Evolutionary conservation across 176 grass and related monocot genomes (phyloP).

Genomic region (Tuctoria greenei): DNA sequence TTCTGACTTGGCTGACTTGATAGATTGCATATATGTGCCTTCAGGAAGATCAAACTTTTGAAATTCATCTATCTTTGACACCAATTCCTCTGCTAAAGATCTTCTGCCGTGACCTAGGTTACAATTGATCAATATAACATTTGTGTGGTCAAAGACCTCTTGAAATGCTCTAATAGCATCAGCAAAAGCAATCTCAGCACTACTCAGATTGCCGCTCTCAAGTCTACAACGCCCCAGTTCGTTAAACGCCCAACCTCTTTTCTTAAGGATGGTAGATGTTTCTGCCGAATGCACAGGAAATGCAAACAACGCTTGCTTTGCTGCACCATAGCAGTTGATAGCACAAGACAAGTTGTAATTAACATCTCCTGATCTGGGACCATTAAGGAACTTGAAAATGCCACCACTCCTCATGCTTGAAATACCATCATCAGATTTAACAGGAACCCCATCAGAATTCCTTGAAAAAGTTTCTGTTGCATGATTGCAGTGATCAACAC

Average conservation of each 20-base stretch:
- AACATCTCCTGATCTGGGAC: conserved; percentile 72
- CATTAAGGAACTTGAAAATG: conserved; percentile 87
- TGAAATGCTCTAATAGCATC: conserved; percentile 88
- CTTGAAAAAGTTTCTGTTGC: conserved; percentile 16
- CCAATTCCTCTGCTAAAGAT: conserved; percentile 85
- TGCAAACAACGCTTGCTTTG: conserved; percentile 48
- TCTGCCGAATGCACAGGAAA: conserved; percentile 45
- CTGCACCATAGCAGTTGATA: conserved; percentile 67
- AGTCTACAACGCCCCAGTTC: conserved; percentile 91
- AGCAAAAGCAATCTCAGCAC: conserved; percentile 78
- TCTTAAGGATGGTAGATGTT: conserved; percentile 67
- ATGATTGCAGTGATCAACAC: conserved; percentile 16
- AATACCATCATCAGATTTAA: conserved; percentile 44
- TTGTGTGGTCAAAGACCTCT: conserved; percentile 79
- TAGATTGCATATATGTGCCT: conserved; percentile 63
- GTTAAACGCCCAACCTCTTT: conserved; percentile 89
- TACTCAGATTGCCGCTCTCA: conserved; percentile 56
- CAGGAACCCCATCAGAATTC: conserved; percentile 27
- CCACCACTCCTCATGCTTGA: conserved; percentile 66
- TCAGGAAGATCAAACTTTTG: conserved; percentile 65
- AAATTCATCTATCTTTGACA: conserved; percentile 75
- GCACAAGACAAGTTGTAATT: conserved; percentile 79
- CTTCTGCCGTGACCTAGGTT: conserved; percentile 98
- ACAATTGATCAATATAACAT: conserved; percentile 97
- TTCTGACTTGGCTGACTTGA: conserved; percentile 77